Evolutionary conservation across 257 asterid genomes (phyloP).

Genomic region (Solanum chilense): DNA sequence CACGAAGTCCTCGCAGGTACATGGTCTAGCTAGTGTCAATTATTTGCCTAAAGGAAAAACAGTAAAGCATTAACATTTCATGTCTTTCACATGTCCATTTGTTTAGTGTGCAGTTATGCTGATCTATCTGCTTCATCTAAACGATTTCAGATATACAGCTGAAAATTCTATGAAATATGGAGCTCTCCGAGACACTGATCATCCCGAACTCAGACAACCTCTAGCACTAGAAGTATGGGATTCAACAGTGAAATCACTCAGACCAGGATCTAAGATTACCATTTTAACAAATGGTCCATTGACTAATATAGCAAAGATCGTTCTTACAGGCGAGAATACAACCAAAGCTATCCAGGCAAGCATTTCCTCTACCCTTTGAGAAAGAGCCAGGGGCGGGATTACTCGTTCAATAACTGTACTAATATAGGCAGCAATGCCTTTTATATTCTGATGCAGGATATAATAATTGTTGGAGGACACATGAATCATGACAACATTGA

Average conservation of each 20-base stretch:
- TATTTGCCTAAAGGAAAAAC: neutral
- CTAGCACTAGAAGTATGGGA: slow-evolving; percentile 67
- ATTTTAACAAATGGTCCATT: slow-evolving; percentile 81
- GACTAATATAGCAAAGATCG: slow-evolving; percentile 56
- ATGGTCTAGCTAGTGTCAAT: neutral
- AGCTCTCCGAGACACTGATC: slow-evolving; percentile 74
- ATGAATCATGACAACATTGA: slow-evolving; percentile 14
- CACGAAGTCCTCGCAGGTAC: slow-evolving; percentile 79
- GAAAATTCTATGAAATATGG: slow-evolving; percentile 56
- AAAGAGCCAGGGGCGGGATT: neutral
- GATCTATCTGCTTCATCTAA: neutral
- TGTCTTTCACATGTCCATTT: neutral
- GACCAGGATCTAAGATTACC: slow-evolving; percentile 46
- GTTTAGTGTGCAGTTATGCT: neutral
- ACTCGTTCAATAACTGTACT: neutral
- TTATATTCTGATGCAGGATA: slow-evolving; percentile 32
- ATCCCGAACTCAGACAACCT: slow-evolving; percentile 76
- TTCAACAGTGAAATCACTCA: slow-evolving; percentile 36
- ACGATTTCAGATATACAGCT: slow-evolving; percentile 50
- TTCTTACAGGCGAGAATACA: slow-evolving; percentile 39
- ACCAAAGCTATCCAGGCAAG: slow-evolving; percentile 53
- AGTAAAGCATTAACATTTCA: neutral
- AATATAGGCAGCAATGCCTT: neutral
- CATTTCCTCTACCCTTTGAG: neutral
- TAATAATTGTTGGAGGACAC: slow-evolving; percentile 71